Base-by-base conservation (phyloP, 2,329 filamentous ascomycete genomes). In the Pseudogymnoascus sp. region DNA sequence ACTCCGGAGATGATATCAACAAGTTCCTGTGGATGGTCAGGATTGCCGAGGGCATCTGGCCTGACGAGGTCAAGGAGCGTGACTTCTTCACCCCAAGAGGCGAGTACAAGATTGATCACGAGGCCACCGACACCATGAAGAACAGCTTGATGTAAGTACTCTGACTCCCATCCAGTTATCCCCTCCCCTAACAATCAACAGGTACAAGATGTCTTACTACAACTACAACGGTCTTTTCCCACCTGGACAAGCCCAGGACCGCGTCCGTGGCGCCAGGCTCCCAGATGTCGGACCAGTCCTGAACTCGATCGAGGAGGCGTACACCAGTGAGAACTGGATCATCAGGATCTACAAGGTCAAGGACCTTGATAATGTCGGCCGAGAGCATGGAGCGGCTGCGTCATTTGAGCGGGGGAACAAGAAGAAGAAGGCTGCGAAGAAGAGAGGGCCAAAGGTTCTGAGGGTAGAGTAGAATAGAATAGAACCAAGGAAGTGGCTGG, bases 141-240 rank as follows among this genome's bases (percentile, higher is more conserved):
- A 96, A 99, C 85, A 97, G 93, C 78, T 84, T 99, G 83, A 97
- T 97, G 93, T 96, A 84, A 84, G 90, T 80, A 61, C 28, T 28
- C 31, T 34, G n/a, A 23, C 25, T 23, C 61, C 38, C 50, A 28
- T 14, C 18, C 42, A 37, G 36, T 21, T 23, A 38, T 3, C 44
- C 28, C 18, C 37, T 6, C 23, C 23, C 66, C 71, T 75, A 64
- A 73, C 64, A 63, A 63, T 34, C 34, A 53, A 61, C 62, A 96
- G 93, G 91, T 99, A 99, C 86, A 99, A 99, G 84, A 97, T 99
- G 93, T 97, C 92, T 21, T 99, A 99, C 84, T 90, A 99, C 85
- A 97, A 97, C 83, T 99, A 90, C 82, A 85, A 93, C 77, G 80
- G 84, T 56, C 86, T 99, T 67, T 99, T 97, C 84, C 93, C 93